Evolutionary conservation across 495 filamentous ascomycete genomes (phyloP).

Genomic region (Trichoderma orchidacearum): DNA sequence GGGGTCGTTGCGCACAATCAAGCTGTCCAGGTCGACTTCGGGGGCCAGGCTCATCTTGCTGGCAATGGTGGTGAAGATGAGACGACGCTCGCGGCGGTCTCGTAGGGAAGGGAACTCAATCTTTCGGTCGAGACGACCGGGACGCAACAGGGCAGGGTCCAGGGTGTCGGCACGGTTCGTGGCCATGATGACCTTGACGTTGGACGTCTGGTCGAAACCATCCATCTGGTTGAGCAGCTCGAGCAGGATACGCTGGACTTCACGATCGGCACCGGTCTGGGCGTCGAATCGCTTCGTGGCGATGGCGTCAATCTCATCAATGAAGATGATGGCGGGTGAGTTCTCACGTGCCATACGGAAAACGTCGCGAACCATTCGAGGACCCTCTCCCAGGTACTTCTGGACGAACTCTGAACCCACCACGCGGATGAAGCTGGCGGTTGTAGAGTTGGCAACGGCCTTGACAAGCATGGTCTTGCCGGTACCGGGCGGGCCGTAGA

Average conservation of each 20-base stretch:
- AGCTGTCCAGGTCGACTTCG: conserved; percentile 87
- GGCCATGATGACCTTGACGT: conserved; percentile 99
- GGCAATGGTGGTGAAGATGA: conserved; percentile 95
- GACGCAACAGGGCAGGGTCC: conserved; percentile 85
- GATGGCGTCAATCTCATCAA: conserved; percentile 98
- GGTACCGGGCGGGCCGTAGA: conserved; percentile 93
- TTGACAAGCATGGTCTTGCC: conserved; percentile 99
- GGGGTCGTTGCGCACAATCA: conserved; percentile 94
- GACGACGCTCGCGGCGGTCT: conserved; percentile 81
- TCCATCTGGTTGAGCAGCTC: conserved; percentile 99
- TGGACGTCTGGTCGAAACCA: conserved; percentile 95
- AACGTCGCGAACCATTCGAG: conserved; percentile 96
- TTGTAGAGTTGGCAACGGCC: conserved; percentile 95
- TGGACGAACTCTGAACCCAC: conserved; percentile 97
- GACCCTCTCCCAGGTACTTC: conserved; percentile 95
- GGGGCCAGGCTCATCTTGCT: conserved; percentile 92
- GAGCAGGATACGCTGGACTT: conserved; percentile 94
- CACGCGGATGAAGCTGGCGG: conserved; percentile 95
- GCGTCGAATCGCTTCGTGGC: conserved; percentile 98
- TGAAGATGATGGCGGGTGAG: conserved; percentile 96
- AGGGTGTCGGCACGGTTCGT: conserved; percentile 96
- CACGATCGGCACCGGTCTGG: conserved; percentile 91
- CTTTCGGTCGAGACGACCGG: conserved; percentile 91
- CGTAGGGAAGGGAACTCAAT: conserved; percentile 92
- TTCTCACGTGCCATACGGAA: conserved; percentile 99